Base-by-base conservation (phyloP, 208 protist species). In the Acanthamoeba castellanii region DNA sequence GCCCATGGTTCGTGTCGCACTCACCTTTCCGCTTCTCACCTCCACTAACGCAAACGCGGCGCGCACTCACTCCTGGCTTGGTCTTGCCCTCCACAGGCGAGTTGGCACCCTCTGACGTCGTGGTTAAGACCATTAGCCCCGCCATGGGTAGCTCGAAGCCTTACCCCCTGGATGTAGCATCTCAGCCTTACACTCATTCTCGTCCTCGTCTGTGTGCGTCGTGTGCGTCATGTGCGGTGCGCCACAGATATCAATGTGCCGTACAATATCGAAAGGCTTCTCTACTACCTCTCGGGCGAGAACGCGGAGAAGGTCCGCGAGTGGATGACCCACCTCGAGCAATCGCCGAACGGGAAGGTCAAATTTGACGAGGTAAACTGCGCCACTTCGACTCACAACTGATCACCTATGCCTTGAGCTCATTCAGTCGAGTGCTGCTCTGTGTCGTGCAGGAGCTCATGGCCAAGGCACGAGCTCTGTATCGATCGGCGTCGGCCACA, bases 201-300 rank as follows among this genome's bases (percentile, higher is more conserved):
- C 20, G 18, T 32, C 18, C 55, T 50, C 20, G 18, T 32, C 18
- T 32, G 0, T 30, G 85, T 30, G 70, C 82, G 34, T 96, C 64
- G 20, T 47, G 55, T 30, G 3, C 45, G 20, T 55, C 25, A 42
- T 20, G 98, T 97, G 37, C 98, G 98, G 27, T 37, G 66, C 9
- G 0, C n/a, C 30, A 98, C 99, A 93, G 98, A 99, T 95, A 99
- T 99, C 82, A 95, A 98, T 42, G 98, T 99, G 89, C 97, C 98
- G 9, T 98, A 97, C 90, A 99, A 99, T 97, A 98, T 99, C 94
- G 99, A 99, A 97, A 97, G 99, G n/a, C 98, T 99, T 88, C 95
- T 99, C 57, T 99, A 98, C 95, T 96, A 98, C 25, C 96, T 99
- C 22, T 97, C 94, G 93, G 96, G 97, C 93, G 97, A 98, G 16